Evolutionary conservation across 2,329 filamentous ascomycete species (phyloP), one percentile per base, ranked within the genome.

Genomic region (Nothomitra cinnamomea): DNA sequence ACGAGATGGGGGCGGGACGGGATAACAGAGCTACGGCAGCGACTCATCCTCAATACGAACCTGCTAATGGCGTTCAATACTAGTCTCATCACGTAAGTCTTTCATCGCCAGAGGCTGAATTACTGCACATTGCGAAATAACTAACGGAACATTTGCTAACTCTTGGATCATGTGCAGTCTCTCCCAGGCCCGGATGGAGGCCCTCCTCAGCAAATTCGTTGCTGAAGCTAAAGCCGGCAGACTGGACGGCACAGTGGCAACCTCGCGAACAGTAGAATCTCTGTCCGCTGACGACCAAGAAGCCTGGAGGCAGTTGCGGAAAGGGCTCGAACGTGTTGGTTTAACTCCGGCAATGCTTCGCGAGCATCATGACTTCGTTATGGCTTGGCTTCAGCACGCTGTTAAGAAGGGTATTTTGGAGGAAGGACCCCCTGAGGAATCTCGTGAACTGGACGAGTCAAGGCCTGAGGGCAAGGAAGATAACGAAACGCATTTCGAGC

Each of bases 1-100:
- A 55, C 62, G 56, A 58, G 57, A 17, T 63, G 59, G 47, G 62
- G 62, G 6, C 51, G 61, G 5, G 56, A 61, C 50, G 57, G 64
- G 13, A 51, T 63, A n/a, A 57, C 58, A 8, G 61, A 63, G 54
- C 56, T 64, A 40, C 54, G 60, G 42, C 59, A 55, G 25, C 54
- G 59, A 41, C 56, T 62, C 19, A 58, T 61, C 42, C 58, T 56
- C 53, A 61, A 59, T 47, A 57, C 56, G 5, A 62, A 61, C 10
- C 45, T 60, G n/a, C 53, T 63, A 25, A 59, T 59, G 15, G 59
- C 61, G 4, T 63, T 62, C 38, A 60, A 5, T 10, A 10, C 28
- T 10, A 32, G 28, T 32, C 28, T 32, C 5, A 32, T 5, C 28
- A 32, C 4, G 28, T 32, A 32, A 10, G 28, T 32, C 10, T 10